Evolutionary conservation across 441 rosid genomes (phyloP).

Genomic region (Erodium trifolium): DNA sequence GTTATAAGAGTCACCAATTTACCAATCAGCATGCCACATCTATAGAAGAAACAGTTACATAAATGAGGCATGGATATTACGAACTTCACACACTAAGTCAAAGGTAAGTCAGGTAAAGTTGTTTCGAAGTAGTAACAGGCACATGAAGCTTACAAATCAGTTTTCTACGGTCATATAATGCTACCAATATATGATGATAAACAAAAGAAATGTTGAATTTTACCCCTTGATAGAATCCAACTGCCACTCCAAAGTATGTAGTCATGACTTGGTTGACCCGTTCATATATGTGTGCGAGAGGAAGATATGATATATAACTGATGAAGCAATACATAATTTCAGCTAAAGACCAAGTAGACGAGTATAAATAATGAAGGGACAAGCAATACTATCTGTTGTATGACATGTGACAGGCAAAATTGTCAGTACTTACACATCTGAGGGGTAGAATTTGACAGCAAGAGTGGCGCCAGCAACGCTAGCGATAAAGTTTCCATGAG

Average conservation of each 20-base stretch:
- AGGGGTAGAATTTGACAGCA: conserved; percentile 45
- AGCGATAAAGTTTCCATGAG: conserved; percentile 87
- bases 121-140: not conserved
- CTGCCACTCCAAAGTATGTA: conserved; percentile 69
- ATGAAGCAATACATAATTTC: conserved; percentile 20
- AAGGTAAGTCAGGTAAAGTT: not conserved
- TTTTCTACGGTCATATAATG: not conserved
- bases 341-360: conserved; percentile 18
- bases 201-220: conserved; percentile 14
- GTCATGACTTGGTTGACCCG: conserved; percentile 62
- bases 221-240: conserved; percentile 99
- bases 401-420: conserved; percentile 12
- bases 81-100: conserved; percentile 4
- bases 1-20: conserved; percentile 8
- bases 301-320: conserved; percentile 97
- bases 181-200: not conserved
- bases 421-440: conserved; percentile 68
- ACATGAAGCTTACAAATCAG: conserved; percentile 1
- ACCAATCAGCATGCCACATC: not conserved
- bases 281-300: conserved; percentile 96
- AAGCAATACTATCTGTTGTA: conserved; percentile 14
- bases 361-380: conserved; percentile 13
- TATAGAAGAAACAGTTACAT: not conserved
- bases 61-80: not conserved
- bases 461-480: conserved; percentile 65